Evolutionary conservation across 2,329 filamentous ascomycete genomes (phyloP).

Genomic region (Fusarium tupiense): DNA sequence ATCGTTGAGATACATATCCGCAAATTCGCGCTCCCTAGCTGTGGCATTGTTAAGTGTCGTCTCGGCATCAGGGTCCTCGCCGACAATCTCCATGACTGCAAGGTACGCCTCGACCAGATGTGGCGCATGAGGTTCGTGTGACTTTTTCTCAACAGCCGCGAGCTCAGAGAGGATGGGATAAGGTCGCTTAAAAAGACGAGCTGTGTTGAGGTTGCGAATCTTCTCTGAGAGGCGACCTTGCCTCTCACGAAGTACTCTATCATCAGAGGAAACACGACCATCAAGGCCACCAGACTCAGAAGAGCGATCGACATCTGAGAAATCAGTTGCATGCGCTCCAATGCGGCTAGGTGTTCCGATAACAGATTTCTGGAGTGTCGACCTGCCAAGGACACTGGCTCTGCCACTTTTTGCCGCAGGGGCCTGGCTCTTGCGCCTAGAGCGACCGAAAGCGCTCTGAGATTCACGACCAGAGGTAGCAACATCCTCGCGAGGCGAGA

Average conservation of each 20-base stretch:
- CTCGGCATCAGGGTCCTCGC: slow-evolving; percentile 72
- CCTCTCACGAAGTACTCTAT: slow-evolving; percentile 83
- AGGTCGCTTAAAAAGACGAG: slow-evolving; percentile 71
- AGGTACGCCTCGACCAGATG: slow-evolving; percentile 85
- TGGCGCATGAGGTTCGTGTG: slow-evolving; percentile 75
- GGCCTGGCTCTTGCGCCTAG: slow-evolving; percentile 60
- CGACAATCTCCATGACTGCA: slow-evolving; percentile 81
- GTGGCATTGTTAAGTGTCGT: slow-evolving; percentile 69
- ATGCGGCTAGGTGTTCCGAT: slow-evolving; percentile 82
- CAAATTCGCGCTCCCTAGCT: slow-evolving; percentile 80
- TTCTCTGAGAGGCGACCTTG: slow-evolving; percentile 83
- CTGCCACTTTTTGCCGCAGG: slow-evolving; percentile 65
- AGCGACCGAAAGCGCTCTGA: slow-evolving; percentile 68
- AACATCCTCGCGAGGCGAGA: slow-evolving; percentile 68
- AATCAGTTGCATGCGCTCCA: slow-evolving; percentile 70
- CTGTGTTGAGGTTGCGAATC: slow-evolving; percentile 80
- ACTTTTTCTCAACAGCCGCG: slow-evolving; percentile 75
- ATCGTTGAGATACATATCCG: slow-evolving; percentile 80
- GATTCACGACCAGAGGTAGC: slow-evolving; percentile 56
- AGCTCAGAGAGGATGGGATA: slow-evolving; percentile 83
- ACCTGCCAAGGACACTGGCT: slow-evolving; percentile 61
- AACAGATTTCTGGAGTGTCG: slow-evolving; percentile 81
- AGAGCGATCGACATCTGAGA: slow-evolving; percentile 73
- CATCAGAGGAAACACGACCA: slow-evolving; percentile 65
- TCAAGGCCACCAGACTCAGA: slow-evolving; percentile 58